phyloP scores from a whole-genome alignment of 2,329 filamentous ascomycete genomes.

The Alternaria tenuissima region DNA sequence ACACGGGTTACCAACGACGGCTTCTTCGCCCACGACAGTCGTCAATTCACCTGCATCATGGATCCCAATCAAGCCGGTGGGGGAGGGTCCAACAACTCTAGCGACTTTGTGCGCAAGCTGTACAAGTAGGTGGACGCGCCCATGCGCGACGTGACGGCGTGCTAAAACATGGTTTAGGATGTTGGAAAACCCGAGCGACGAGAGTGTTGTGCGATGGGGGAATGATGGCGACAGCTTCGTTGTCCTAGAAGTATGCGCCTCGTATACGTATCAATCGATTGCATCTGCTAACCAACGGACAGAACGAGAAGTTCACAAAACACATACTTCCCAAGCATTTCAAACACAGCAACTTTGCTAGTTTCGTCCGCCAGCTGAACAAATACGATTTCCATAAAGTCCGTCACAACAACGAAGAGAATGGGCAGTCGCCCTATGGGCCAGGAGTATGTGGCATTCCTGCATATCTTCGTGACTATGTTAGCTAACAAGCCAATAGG shows the following conservation, averaged over 20 bases:
- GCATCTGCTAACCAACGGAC: conserved; percentile 28
- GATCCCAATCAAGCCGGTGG: conserved; percentile 43
- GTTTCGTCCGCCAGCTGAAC: conserved; percentile 93
- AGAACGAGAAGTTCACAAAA: conserved; percentile 99
- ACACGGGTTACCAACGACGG: conserved; percentile 6
- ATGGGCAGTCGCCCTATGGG: conserved; percentile 81
- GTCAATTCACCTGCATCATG: conserved; percentile 32
- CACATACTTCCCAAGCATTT: conserved; percentile 97
- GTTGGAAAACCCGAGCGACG: conserved; percentile 93
- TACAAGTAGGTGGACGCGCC: conserved; percentile 77
- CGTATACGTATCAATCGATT: background rate
- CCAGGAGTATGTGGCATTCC: conserved; percentile 66
- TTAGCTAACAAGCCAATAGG: conserved; percentile 59
- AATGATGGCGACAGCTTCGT: conserved; percentile 96
- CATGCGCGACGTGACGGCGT: conserved; percentile 10
- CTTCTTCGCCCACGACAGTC: background rate
- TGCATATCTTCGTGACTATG: background rate
- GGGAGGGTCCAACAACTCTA: conserved; percentile 77
- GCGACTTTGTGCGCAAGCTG: conserved; percentile 97
- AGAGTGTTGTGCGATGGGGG: conserved; percentile 93
- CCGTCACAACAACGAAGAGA: conserved; percentile 87
- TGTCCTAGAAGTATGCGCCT: conserved; percentile 80
- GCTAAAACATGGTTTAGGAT: conserved; percentile 68
- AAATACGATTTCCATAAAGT: conserved; percentile 99
- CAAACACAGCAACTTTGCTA: conserved; percentile 98